Conservation (phyloP, 2,329 filamentous ascomycete species). For the Aspergillus uvarum region DNA sequence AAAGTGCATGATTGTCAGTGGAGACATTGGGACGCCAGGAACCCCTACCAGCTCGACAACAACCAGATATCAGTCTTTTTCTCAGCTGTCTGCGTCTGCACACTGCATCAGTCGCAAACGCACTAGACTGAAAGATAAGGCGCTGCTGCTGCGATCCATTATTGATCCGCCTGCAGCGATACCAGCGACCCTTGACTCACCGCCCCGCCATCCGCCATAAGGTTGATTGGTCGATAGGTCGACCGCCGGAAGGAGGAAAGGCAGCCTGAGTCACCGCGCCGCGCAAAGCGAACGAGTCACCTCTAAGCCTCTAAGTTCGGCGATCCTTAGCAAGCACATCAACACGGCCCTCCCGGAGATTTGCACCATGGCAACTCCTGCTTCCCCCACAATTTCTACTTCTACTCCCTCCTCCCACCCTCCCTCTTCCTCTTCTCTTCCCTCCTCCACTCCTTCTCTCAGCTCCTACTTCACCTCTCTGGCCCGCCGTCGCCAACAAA, state of each 20-base stretch:
- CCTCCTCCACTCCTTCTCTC: constrained; percentile 30
- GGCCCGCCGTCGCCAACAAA: constrained; percentile 52
- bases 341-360: constrained; percentile 16
- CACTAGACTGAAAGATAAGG: constrained; percentile 14
- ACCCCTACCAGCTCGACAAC: background rate
- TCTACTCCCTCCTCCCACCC: constrained; percentile 14
- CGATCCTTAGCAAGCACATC: constrained; percentile 27
- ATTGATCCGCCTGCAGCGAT: constrained; percentile 12
- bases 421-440: constrained; percentile 23
- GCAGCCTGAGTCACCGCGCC: constrained; percentile 33
- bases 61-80: background rate
- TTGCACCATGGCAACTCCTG: constrained; percentile 28
- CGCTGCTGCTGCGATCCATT: constrained; percentile 4
- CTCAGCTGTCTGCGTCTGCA: background rate
- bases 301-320: background rate
- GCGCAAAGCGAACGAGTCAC: constrained; percentile 31
- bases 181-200: constrained; percentile 22
- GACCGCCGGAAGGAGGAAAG: constrained; percentile 18
- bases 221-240: constrained; percentile 27
- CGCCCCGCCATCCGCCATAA: constrained; percentile 22
- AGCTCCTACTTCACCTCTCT: constrained; percentile 45
- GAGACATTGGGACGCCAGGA: background rate
- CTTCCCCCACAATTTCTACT: constrained; percentile 12
- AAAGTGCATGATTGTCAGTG: background rate
- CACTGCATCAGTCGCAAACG: background rate